phyloP scores from a whole-genome alignment of 179 eudicot species.

The Sideroxylon spinosum region DNA sequence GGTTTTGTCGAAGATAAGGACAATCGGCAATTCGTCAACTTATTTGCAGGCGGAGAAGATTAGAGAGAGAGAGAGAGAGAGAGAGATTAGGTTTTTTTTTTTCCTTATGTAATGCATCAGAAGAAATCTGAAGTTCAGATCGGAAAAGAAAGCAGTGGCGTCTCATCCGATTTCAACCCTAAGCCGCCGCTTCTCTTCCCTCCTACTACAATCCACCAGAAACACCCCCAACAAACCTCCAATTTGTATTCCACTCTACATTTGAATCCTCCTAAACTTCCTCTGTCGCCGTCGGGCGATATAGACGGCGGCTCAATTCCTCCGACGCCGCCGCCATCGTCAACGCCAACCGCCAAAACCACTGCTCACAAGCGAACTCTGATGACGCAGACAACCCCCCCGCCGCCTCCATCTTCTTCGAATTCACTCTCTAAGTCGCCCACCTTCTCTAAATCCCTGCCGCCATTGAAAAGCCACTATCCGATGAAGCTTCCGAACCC shows the following conservation, averaged over 20 bases:
- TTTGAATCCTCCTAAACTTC: background rate
- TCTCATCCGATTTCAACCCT: slow-evolving; percentile 88
- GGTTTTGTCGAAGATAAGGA: background rate
- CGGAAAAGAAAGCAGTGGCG: slow-evolving; percentile 85
- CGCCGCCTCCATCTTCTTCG: slow-evolving; percentile 20
- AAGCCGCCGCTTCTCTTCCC: slow-evolving; percentile 38
- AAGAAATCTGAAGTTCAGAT: slow-evolving; percentile 87
- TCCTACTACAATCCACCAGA: slow-evolving; percentile 21
- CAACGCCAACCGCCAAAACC: slow-evolving; percentile 18
- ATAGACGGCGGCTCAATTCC: slow-evolving; percentile 9
- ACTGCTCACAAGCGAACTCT: slow-evolving; percentile 26
- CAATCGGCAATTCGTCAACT: background rate
- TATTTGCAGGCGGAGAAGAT: background rate
- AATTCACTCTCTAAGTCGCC: slow-evolving; percentile 29
- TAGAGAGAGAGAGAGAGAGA: background rate
- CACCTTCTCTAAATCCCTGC: slow-evolving; percentile 32
- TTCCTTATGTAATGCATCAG: slow-evolving; percentile 57
- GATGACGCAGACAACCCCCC: slow-evolving; percentile 25
- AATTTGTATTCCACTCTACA: slow-evolving; percentile 9
- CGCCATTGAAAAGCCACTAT: slow-evolving; percentile 11
- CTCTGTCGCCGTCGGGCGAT: background rate
- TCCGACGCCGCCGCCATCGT: slow-evolving; percentile 2
- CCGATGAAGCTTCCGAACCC: slow-evolving; percentile 8
- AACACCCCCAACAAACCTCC: slow-evolving; percentile 38
- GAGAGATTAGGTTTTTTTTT: background rate